These are phyloP conservation scores for Saksenaea vasiformis DNA, from an alignment of 371 early-diverging fungal genomes.

Conservation along the genomic window DNA sequence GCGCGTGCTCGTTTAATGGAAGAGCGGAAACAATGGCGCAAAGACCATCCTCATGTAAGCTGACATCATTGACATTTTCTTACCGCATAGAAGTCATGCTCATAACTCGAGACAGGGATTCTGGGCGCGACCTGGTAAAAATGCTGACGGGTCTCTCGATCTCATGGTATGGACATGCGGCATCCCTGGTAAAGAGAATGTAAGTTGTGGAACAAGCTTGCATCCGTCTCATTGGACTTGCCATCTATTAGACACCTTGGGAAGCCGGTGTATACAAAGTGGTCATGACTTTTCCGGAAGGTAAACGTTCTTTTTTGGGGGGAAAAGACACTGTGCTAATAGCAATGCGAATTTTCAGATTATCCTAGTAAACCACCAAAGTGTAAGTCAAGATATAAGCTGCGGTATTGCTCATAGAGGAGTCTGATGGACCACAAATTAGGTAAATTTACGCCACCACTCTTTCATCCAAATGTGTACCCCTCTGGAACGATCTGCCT, in stretches of 20 bases:
- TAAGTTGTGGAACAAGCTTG: constrained; percentile 27
- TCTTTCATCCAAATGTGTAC: constrained; percentile 99
- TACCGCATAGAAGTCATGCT: neutral
- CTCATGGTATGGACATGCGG: constrained; percentile 93
- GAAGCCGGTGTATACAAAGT: constrained; percentile 96
- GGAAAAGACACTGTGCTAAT: neutral
- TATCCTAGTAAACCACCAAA: constrained; percentile 89
- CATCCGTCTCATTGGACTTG: neutral
- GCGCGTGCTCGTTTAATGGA: constrained; percentile 82
- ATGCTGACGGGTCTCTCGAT: constrained; percentile 78
- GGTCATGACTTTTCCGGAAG: constrained; percentile 88
- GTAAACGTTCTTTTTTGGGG: constrained; percentile 32
- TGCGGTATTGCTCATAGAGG: neutral
- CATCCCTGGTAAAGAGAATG: constrained; percentile 88
- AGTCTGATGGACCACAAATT: neutral
- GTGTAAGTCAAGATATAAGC: constrained; percentile 45
- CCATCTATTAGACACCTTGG: constrained; percentile 83
- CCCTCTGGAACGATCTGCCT: constrained; percentile 99
- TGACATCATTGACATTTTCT: neutral
- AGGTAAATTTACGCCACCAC: constrained; percentile 85
- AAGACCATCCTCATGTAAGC: constrained; percentile 91
- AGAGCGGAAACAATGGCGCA: constrained; percentile 97
- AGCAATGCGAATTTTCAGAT: constrained; percentile 34
- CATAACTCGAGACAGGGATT: constrained; percentile 61
- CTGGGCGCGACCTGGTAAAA: constrained; percentile 87